phyloP scores from a whole-genome alignment of 2,329 filamentous ascomycete species.

The Trichoderma koningii region DNA sequence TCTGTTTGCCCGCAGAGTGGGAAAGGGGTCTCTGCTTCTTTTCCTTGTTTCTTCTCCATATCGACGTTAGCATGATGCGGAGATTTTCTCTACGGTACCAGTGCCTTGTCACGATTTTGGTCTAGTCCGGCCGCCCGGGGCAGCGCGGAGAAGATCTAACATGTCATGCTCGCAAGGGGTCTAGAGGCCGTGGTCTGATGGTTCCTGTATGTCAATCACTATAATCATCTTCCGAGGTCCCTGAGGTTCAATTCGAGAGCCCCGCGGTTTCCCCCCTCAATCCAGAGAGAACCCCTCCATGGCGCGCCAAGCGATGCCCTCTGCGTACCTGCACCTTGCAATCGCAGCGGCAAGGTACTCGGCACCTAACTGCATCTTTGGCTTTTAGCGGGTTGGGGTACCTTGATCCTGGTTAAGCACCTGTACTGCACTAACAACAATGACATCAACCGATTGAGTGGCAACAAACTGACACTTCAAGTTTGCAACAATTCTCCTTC shows the following conservation, averaged over 20 bases:
- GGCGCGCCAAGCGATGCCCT: not conserved
- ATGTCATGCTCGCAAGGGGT: not conserved
- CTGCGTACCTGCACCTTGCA: not conserved
- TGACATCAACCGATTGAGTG: not conserved
- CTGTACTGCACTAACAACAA: not conserved
- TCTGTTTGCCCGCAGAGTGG: conserved; percentile 9
- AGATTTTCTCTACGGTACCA: conserved; percentile 12
- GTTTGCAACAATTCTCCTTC: not conserved
- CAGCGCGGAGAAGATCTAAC: conserved; percentile 1
- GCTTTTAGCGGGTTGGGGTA: not conserved
- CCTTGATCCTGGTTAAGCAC: no score
- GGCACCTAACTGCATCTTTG: conserved; percentile 8
- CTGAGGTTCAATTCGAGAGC: not conserved
- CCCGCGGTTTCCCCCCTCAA: not conserved
- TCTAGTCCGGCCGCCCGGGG: conserved; percentile 4
- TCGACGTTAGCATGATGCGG: conserved; percentile 16
- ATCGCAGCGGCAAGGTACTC: conserved; percentile 5
- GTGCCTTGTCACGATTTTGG: not conserved
- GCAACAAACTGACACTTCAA: not conserved
- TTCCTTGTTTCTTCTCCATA: not conserved
- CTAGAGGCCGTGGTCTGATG: conserved; percentile 4
- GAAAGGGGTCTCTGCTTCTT: not conserved
- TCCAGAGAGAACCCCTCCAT: conserved; percentile 11
- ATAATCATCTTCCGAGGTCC: not conserved
- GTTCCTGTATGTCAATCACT: not conserved